Evolutionary conservation across 1,139 yeast species (phyloP), one percentile per base, ranked within the genome.

Genomic region (Geotrichum cucujoidarum): DNA sequence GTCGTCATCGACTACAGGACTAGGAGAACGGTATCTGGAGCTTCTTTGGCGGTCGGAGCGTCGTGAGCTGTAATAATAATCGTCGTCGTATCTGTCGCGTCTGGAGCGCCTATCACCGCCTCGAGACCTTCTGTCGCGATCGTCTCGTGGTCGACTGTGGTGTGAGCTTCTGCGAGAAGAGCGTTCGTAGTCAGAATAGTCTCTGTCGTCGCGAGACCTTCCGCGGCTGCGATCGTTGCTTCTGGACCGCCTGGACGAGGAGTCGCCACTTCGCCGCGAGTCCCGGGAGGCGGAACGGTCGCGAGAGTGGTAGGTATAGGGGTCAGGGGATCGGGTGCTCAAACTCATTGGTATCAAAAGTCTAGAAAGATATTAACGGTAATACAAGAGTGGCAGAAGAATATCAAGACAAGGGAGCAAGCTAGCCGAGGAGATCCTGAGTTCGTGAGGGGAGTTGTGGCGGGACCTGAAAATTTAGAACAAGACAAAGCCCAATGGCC

Each of bases 101-200:
- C 50, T 22, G 14, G 49, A 24, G 25, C 29, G 16, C 25, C 45
- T 34, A 11, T 27, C 22, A 6, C 40, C 32, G 34, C 43, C 38
- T 36, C 47, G 43, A n/a, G 35, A n/a, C 14, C 33, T 34, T 8
- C 40, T 25, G 39, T 32, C 40, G 16, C 53, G 35, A 17, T 35
- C 37, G 25, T 41, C 40, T n/a, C n/a, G n/a, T n/a, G n/a, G n/a
- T 7, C 45, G 43, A n/a, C 47, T 40, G 30, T 41, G 47, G 20
- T 47, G 38, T 11, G 31, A 43, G 25, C 52, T 38, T 20, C 50
- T 20, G 38, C 21, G 38, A 21, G 17, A 11, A 16, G 27, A 20
- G 18, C 44, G 44, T 8, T 27, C 31, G 22, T 32, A 16, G 4
- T 34, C 29, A 4, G 38, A 21, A n/a, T 13, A 13, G 2, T 21